Conservation (phyloP, 2,329 filamentous ascomycete species). For the Phaeomoniella chlamydospora region DNA sequence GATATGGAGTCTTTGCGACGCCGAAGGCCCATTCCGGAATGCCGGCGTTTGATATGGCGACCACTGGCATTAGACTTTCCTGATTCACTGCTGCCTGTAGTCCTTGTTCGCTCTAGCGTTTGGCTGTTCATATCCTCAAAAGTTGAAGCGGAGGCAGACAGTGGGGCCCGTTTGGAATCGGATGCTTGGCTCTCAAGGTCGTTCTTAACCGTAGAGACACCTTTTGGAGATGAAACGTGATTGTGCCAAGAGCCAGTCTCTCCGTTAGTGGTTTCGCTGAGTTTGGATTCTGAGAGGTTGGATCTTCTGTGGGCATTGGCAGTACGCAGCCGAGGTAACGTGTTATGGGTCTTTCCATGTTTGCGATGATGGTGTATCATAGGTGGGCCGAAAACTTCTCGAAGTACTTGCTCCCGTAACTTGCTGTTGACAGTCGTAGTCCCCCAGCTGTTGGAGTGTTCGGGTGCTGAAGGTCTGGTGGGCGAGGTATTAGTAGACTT, state of each 20-base stretch:
- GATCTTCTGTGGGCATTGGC: constrained; percentile 16
- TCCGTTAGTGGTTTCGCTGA: constrained; percentile 1
- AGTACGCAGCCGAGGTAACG: constrained; percentile 37
- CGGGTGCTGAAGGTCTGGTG: constrained; percentile 14
- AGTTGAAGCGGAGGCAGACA: constrained; percentile 8
- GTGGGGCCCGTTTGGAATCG: not conserved
- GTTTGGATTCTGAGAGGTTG: constrained; percentile 19
- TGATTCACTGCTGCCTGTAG: constrained; percentile 29
- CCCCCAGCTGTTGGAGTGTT: constrained; percentile 55
- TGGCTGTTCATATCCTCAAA: constrained; percentile 12
- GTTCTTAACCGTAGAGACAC: not conserved
- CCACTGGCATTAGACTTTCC: constrained; percentile 16
- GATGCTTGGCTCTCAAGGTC: not conserved
- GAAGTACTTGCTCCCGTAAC: constrained; percentile 78
- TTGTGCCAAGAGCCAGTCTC: not conserved
- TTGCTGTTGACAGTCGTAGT: constrained; percentile 82
- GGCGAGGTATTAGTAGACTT: constrained; percentile 1
- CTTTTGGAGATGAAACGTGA: not conserved
- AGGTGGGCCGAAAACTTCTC: constrained; percentile 78
- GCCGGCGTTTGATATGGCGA: constrained; percentile 42
- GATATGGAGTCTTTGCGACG: constrained; percentile 58
- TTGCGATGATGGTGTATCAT: constrained; percentile 65
- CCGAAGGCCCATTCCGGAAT: constrained; percentile 74
- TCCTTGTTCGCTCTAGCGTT: constrained; percentile 18
- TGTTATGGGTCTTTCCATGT: constrained; percentile 47